A percentile compares a stretch with the other conserved stretches of the same genome.
phyloP scores from a whole-genome alignment of 441 rosid genomes.

The Brassica hybrid region DNA sequence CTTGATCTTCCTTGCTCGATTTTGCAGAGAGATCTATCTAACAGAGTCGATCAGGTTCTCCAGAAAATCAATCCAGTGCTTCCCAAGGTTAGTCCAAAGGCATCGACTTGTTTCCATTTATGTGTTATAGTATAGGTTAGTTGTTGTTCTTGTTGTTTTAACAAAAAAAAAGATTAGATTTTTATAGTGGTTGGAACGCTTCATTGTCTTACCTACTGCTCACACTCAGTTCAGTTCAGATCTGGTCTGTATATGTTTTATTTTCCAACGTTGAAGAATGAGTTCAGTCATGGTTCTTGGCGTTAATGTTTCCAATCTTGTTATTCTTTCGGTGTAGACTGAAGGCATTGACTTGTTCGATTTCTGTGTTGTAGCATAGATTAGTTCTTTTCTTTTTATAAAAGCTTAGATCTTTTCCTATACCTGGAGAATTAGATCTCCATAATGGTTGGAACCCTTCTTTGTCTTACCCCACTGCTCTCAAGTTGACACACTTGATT shows the following conservation, averaged over 20 bases:
- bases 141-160: no score
- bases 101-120: no score
- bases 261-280: no score
- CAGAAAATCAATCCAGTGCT: constrained; percentile 54
- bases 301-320: not conserved
- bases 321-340: no score
- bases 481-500: not conserved
- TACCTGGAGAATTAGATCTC: constrained; percentile 41
- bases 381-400: not conserved
- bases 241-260: no score
- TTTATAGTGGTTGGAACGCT: no score
- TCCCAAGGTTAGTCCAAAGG: constrained; percentile 55
- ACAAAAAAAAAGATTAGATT: no score
- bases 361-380: no score
- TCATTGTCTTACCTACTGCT: no score
- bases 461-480: constrained; percentile 1
- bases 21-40: constrained; percentile 54
- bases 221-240: no score
- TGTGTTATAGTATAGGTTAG: no score
- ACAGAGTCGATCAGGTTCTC: constrained; percentile 53
- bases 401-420: constrained; percentile 32
- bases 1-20: not conserved
- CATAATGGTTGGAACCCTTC: constrained; percentile 11
- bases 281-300: not conserved
- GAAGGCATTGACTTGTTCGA: constrained; percentile 20